These are phyloP conservation scores for Beta corolliflora DNA, from an alignment of 179 eudicot genomes.

Conservation along the genomic window DNA sequence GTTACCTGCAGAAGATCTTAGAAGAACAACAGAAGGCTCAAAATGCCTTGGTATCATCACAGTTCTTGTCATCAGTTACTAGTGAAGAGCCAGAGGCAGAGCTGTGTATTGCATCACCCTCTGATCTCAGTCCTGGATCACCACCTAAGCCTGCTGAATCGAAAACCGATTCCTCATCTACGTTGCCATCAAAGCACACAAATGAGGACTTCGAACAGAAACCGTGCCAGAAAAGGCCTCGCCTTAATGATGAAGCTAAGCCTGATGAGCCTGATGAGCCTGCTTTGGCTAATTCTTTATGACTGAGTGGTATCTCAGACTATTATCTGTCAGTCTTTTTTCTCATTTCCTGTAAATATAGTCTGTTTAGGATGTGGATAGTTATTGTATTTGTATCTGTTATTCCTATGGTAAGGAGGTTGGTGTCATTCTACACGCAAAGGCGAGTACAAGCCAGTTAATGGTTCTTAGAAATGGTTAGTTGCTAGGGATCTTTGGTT, in stretches of 20 bases:
- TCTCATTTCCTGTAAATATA: conserved; percentile 5
- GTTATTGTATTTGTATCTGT: neutral
- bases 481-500: too few species aligned
- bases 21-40: conserved; percentile 51
- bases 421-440: too few species aligned
- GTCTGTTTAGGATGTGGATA: neutral
- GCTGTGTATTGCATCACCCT: conserved; percentile 24
- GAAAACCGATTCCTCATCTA: conserved; percentile 30
- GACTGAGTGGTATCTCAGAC: neutral
- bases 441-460: too few species aligned
- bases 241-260: conserved; percentile 23
- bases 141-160: conserved; percentile 31
- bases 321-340: neutral
- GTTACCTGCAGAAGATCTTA: conserved; percentile 50
- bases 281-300: conserved; percentile 17
- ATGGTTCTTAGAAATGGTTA: too few species aligned
- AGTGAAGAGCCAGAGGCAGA: conserved; percentile 25
- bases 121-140: conserved; percentile 18
- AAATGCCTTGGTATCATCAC: conserved; percentile 29
- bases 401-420: too few species aligned
- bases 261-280: conserved; percentile 26
- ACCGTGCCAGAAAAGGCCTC: conserved; percentile 31
- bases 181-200: conserved; percentile 26
- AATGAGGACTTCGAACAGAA: conserved; percentile 26
- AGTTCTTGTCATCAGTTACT: conserved; percentile 26